A percentile compares a stretch with the other conserved stretches of the same genome.
phyloP scores from a whole-genome alignment of 2,329 filamentous ascomycete genomes.

The Calonectria leucothoes region DNA sequence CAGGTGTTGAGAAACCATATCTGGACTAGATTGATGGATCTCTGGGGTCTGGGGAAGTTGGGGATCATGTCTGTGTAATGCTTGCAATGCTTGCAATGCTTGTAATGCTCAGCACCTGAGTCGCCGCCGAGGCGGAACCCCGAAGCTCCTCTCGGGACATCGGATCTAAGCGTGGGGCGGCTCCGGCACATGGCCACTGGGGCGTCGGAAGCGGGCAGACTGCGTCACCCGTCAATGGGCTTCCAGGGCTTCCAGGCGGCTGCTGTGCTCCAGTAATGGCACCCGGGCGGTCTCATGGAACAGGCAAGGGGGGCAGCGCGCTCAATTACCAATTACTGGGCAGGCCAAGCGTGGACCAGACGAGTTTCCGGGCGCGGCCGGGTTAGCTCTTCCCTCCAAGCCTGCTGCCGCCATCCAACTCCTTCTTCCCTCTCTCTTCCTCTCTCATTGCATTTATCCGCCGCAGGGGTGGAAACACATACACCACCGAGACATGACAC shows the following conservation, averaged over 20 bases:
- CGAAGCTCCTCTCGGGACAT: slow-evolving; percentile 40
- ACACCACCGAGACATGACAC: slow-evolving; percentile 20
- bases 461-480: slow-evolving; percentile 1
- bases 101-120: slow-evolving; percentile 27
- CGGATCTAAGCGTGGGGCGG: slow-evolving; percentile 41
- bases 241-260: background rate
- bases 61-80: background rate
- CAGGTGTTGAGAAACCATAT: background rate
- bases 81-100: no score
- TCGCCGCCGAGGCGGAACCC: slow-evolving; percentile 37
- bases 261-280: background rate
- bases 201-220: slow-evolving; percentile 11
- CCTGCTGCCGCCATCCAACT: slow-evolving; percentile 6
- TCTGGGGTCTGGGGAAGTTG: background rate
- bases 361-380: slow-evolving; percentile 33
- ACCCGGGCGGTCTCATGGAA: background rate
- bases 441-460: slow-evolving; percentile 5
- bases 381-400: slow-evolving; percentile 22
- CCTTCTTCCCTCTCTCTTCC: background rate
- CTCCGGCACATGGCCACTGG: slow-evolving; percentile 16
- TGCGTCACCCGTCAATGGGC: slow-evolving; percentile 18
- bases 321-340: slow-evolving; percentile 11
- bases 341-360: slow-evolving; percentile 20
- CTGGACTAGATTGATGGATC: background rate
- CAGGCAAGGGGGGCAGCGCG: background rate